Base-by-base conservation (phyloP, 169 alveolate genomes). In the Plasmodium vinckei region DNA sequence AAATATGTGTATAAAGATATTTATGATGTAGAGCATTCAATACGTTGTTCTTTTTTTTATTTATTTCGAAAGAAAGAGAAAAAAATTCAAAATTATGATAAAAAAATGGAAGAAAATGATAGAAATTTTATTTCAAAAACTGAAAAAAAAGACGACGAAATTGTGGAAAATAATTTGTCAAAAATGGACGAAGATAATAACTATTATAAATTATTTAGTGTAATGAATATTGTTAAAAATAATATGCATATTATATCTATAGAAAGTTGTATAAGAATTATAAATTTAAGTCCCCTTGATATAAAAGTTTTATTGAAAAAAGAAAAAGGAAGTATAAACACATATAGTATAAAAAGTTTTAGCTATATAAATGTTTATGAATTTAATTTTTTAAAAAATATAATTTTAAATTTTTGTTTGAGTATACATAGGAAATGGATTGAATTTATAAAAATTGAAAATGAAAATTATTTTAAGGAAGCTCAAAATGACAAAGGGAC, bases 291-390 rank as follows among this genome's bases (percentile, higher is more conserved):
- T 6, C 88, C 88, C 6, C 51, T 77, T 44, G 19, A 77, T 9
- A 77, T 77, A 12, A 77, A 63, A 7, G 77, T 77, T 10, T 33
- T 77, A 19, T 42, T 77, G n/a, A 77, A 77, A 68, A 77, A 39
- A 15, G 88, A 77, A 51, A 77, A 77, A 42, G 88, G 88, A 17
- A 77, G 75, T 9, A 77, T 77, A 17, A 77, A 77, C n/a, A 77
- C 88, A 9, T 77, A 77, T 44, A 61, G 56, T 44, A 25, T 77
- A 12, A 23, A 12, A 12, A 77, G 75, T 9, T 77, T 63, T 68
- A 77, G 65, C 10, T 77, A 6, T 51, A 68, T 64, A 5, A 77
- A 77, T 51, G 69, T 77, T n/a, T 77, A 77, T 27, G 77, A 77
- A 15, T 77, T 77, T 77, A 49, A 75, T 17, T 77, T 77, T 15